These are phyloP conservation scores for Penicillium digitatum DNA, from an alignment of 2,329 filamentous ascomycete genomes.

Conservation along the genomic window DNA sequence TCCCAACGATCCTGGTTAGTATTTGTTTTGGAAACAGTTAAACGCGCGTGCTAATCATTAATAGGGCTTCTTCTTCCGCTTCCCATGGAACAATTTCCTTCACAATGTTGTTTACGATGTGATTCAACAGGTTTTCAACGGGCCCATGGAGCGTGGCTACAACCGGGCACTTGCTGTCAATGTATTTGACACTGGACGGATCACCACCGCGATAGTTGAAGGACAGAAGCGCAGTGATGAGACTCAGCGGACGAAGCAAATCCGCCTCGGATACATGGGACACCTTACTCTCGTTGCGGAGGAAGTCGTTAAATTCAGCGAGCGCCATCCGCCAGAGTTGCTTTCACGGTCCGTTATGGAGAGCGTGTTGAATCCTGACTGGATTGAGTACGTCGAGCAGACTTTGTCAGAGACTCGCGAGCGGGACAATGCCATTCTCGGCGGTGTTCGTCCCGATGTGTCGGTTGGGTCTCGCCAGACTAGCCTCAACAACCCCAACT, in stretches of 20 bases:
- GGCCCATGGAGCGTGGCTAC: slow-evolving; percentile 92
- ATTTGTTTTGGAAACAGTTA: not conserved
- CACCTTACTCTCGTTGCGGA: slow-evolving; percentile 95
- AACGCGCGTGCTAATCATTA: slow-evolving; percentile 6
- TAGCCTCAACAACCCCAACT: slow-evolving; percentile 57
- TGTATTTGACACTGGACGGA: slow-evolving; percentile 82
- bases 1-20: slow-evolving; percentile 89
- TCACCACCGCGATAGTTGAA: slow-evolving; percentile 87
- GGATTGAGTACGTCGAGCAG: slow-evolving; percentile 93
- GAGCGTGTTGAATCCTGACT: slow-evolving; percentile 81
- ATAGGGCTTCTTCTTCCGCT: slow-evolving; percentile 95
- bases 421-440: slow-evolving; percentile 95
- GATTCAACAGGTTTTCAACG: slow-evolving; percentile 98
- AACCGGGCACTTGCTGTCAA: slow-evolving; percentile 87
- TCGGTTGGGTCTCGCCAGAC: slow-evolving; percentile 73
- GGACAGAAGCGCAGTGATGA: slow-evolving; percentile 84
- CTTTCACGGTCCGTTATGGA: slow-evolving; percentile 80
- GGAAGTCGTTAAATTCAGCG: slow-evolving; percentile 97
- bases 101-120: slow-evolving; percentile 99
- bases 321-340: slow-evolving; percentile 83
- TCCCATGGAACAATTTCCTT: slow-evolving; percentile 99
- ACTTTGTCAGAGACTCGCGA: slow-evolving; percentile 90
- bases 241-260: slow-evolving; percentile 76
- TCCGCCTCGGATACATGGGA: slow-evolving; percentile 96
- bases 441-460: slow-evolving; percentile 88